Percentiles rank a stretch among this genome's conserved stretches.
phyloP scores from a whole-genome alignment of 176 grass and related monocot species.

The Panicum miliaceum region DNA sequence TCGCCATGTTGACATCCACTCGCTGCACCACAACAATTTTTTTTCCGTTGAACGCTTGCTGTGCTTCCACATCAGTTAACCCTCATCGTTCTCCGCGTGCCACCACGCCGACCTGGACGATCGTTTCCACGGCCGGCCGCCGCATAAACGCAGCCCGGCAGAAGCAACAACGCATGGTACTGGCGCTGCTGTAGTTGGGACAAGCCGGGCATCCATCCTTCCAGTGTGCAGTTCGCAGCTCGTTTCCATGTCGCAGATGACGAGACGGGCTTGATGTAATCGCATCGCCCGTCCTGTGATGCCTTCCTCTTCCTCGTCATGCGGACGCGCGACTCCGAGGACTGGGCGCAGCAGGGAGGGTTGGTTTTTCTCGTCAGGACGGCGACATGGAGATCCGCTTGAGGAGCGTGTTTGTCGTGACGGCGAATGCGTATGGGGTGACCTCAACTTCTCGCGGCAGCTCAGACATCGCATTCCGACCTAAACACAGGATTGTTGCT shows the following conservation, averaged over 20 bases:
- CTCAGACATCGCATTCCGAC: conserved; percentile 22
- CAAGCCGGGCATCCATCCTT: not conserved
- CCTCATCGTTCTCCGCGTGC: too few species aligned
- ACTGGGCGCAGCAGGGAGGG: not conserved
- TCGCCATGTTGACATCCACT: not conserved
- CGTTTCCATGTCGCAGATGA: not conserved
- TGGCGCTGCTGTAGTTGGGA: not conserved
- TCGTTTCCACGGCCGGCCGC: not conserved
- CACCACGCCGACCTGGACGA: too few species aligned
- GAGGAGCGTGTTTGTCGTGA: not conserved
- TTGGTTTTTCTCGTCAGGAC: not conserved
- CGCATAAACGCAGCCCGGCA: not conserved
- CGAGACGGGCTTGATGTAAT: not conserved
- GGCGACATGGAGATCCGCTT: conserved; percentile 4
- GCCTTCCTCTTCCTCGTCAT: conserved; percentile 26
- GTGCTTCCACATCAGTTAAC: too few species aligned
- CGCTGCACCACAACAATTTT: not conserved
- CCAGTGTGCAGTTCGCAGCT: not conserved
- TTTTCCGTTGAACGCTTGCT: too few species aligned
- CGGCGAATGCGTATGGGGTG: not conserved
- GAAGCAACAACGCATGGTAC: too few species aligned
- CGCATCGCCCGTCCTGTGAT: not conserved
- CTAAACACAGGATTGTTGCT: not conserved
- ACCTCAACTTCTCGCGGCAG: conserved; percentile 8
- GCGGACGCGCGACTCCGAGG: not conserved